phyloP scores from a whole-genome alignment of 2,329 filamentous ascomycete species.

The Scopulariopsis brevicaulis region DNA sequence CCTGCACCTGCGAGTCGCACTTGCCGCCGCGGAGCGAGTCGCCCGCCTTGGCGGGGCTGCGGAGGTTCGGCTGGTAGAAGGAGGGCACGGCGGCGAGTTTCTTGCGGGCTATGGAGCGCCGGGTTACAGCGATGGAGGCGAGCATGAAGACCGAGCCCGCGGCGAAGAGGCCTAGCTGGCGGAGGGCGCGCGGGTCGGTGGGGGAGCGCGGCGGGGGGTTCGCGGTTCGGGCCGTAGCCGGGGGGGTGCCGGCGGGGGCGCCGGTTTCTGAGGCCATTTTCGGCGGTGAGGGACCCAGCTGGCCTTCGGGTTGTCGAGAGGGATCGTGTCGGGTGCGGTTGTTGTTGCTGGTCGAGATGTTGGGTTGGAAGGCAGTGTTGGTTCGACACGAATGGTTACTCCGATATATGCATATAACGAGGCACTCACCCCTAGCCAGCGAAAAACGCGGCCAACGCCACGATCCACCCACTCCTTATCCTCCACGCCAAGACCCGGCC shows the following conservation, averaged over 20 bases:
- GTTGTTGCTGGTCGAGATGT: no score
- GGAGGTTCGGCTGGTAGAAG: conserved; percentile 56
- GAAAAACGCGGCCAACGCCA: neutral
- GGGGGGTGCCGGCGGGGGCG: no score
- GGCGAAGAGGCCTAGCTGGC: conserved; percentile 59
- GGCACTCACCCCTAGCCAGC: neutral
- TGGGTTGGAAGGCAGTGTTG: no score
- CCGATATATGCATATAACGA: neutral
- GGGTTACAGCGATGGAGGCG: conserved; percentile 59
- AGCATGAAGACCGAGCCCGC: conserved; percentile 67
- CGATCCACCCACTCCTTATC: neutral
- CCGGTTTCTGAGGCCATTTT: no score
- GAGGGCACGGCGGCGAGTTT: conserved; percentile 50
- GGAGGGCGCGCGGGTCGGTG: conserved; percentile 36
- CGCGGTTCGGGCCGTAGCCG: neutral
- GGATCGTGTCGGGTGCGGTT: no score
- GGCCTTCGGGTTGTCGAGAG: no score
- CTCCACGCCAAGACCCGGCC: neutral
- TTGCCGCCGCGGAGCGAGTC: conserved; percentile 6
- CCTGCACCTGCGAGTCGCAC: conserved; percentile 39
- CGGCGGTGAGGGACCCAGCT: no score
- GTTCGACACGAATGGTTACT: no score
- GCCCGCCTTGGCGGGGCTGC: conserved; percentile 13
- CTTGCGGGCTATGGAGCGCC: conserved; percentile 57
- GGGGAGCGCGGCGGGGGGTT: conserved; percentile 10